Evolutionary conservation across 1,284 basidiomycete species (phyloP).

Genomic region (Marasmius sp.): DNA sequence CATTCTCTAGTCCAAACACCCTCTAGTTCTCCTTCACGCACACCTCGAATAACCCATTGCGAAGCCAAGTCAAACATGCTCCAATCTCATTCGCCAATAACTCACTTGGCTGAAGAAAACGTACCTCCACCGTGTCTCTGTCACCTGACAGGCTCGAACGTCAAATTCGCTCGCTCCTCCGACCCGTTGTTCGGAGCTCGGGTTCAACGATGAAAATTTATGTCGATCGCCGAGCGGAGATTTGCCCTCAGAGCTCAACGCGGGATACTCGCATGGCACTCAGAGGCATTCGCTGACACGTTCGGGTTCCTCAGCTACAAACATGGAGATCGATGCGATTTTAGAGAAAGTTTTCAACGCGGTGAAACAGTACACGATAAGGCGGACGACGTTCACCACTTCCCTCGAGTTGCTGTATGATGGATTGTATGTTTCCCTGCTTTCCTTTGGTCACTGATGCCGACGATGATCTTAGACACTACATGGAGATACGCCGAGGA

Average conservation of each 20-base stretch:
- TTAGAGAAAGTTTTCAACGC: constrained; percentile 29
- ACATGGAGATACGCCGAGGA: constrained; percentile 33
- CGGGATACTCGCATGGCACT: constrained; percentile 41
- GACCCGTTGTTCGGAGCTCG: constrained; percentile 19
- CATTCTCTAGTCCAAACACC: no score
- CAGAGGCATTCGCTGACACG: constrained; percentile 40
- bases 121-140: background rate
- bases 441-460: background rate
- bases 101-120: background rate
- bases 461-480: background rate
- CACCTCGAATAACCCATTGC: constrained; percentile 36
- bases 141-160: background rate
- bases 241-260: constrained; percentile 43
- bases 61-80: no score
- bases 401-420: constrained; percentile 49
- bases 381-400: constrained; percentile 25
- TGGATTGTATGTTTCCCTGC: constrained; percentile 37
- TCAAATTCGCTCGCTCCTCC: background rate
- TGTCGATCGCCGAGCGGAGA: constrained; percentile 29
- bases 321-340: constrained; percentile 5
- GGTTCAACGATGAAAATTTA: constrained; percentile 43
- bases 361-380: constrained; percentile 34
- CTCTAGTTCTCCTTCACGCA: no score
- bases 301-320: constrained; percentile 35
- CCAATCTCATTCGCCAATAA: no score